phyloP scores from a whole-genome alignment of 495 filamentous ascomycete genomes.

The Tetracladium setigerum region DNA sequence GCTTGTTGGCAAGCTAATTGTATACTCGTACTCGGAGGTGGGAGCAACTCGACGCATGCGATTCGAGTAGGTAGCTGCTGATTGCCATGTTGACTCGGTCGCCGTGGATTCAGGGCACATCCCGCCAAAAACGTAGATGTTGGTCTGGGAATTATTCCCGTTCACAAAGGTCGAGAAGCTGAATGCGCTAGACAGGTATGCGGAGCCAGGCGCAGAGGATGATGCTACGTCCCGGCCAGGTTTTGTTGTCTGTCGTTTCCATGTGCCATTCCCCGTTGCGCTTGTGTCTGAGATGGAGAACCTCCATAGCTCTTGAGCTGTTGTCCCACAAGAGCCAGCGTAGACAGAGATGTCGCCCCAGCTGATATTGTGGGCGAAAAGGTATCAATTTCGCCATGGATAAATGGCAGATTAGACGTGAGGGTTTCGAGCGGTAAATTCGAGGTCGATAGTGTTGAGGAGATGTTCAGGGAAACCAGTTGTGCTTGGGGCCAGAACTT shows the following conservation, averaged over 20 bases:
- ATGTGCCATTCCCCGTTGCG: constrained; percentile 47
- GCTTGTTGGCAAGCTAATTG: constrained; percentile 14
- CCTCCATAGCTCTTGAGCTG: constrained; percentile 44
- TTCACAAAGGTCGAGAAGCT: constrained; percentile 55
- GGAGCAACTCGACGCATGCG: constrained; percentile 56
- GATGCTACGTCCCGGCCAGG: constrained; percentile 15
- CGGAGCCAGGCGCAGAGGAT: constrained; percentile 40
- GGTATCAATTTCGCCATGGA: constrained; percentile 25
- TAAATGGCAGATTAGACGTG: constrained; percentile 58
- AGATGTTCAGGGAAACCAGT: constrained; percentile 58
- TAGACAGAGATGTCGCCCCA: constrained; percentile 62
- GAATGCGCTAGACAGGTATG: constrained; percentile 59
- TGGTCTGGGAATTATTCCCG: constrained; percentile 33
- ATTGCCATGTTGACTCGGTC: constrained; percentile 44
- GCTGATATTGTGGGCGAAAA: constrained; percentile 55
- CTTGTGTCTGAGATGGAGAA: constrained; percentile 33
- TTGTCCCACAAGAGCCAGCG: constrained; percentile 54
- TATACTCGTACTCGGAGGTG: constrained; percentile 6
- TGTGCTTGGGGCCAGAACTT: constrained; percentile 26
- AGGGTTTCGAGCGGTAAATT: constrained; percentile 49
- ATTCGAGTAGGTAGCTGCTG: constrained; percentile 68
- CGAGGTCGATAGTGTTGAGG: constrained; percentile 40
- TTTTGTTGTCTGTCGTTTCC: constrained; percentile 30
- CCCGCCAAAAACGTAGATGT: constrained; percentile 75
- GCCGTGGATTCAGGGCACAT: constrained; percentile 64